phyloP scores from a whole-genome alignment of 2,329 filamentous ascomycete genomes.

The Trichoderma atrobrunneum region DNA sequence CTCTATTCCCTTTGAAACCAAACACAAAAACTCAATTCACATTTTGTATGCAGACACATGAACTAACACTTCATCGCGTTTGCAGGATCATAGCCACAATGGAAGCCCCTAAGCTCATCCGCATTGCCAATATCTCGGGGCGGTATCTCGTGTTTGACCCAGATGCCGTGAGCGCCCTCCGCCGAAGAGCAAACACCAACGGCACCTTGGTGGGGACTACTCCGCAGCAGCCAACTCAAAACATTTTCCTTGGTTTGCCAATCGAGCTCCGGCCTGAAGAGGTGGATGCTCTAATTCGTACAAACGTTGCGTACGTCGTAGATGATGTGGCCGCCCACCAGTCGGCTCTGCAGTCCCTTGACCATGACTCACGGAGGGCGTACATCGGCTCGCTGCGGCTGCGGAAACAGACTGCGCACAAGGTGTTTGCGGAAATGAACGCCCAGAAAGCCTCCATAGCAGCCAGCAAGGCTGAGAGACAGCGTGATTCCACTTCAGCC shows the following conservation, averaged over 20 bases:
- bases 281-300: constrained; percentile 74
- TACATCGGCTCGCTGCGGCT: constrained; percentile 60
- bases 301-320: constrained; percentile 72
- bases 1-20: neutral
- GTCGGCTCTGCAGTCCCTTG: constrained; percentile 57
- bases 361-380: constrained; percentile 53
- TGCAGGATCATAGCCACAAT: constrained; percentile 25
- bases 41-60: neutral
- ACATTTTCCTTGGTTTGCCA: constrained; percentile 85
- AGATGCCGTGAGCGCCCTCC: constrained; percentile 72
- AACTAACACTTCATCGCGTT: neutral
- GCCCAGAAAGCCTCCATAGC: constrained; percentile 35
- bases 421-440: constrained; percentile 39
- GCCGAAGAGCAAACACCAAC: constrained; percentile 78
- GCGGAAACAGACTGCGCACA: constrained; percentile 43
- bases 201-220: constrained; percentile 84
- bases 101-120: constrained; percentile 49
- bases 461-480: constrained; percentile 19
- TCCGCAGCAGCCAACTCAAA: constrained; percentile 91
- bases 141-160: constrained; percentile 90
- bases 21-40: neutral
- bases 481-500: neutral
- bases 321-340: constrained; percentile 75
- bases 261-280: constrained; percentile 91
- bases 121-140: constrained; percentile 76